Conservation (phyloP, 768 basidiomycete genomes). For the Daedaleopsis nitida region DNA sequence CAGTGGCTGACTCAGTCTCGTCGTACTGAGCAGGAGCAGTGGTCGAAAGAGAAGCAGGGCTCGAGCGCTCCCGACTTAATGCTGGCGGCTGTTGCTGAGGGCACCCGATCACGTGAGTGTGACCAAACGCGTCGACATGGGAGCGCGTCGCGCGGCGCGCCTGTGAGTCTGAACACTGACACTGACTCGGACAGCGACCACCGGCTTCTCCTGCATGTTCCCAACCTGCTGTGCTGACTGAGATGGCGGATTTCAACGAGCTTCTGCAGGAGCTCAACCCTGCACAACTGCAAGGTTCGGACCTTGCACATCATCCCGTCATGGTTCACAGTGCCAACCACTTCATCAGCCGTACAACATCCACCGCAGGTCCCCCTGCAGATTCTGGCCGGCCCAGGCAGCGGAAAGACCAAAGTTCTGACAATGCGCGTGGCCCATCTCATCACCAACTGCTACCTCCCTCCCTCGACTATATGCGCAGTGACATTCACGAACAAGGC, state of each 20-base stretch:
- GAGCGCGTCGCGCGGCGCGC: slow-evolving; percentile 1
- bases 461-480: slow-evolving; percentile 66
- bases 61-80: too few relatives aligned
- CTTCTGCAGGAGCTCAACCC: slow-evolving; percentile 18
- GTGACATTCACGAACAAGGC: slow-evolving; percentile 93
- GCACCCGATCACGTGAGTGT: slow-evolving; percentile 14
- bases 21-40: too few relatives aligned
- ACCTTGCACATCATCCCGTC: background rate
- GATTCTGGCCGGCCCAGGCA: slow-evolving; percentile 80
- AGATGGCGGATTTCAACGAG: slow-evolving; percentile 7
- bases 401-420: slow-evolving; percentile 74
- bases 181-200: slow-evolving; percentile 9
- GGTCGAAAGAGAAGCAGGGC: too few relatives aligned
- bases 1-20: too few relatives aligned
- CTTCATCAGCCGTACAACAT: slow-evolving; percentile 62
- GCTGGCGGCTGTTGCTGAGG: too few relatives aligned
- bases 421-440: slow-evolving; percentile 71
- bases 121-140: slow-evolving; percentile 7
- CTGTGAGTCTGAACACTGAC: background rate
- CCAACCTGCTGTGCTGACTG: background rate
- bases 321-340: background rate
- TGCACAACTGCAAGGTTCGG: slow-evolving; percentile 42
- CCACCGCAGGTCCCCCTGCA: slow-evolving; percentile 66
- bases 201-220: background rate
- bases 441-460: slow-evolving; percentile 51